phyloP scores from a whole-genome alignment of 176 grass and related monocot genomes.

The Cocos nucifera region DNA sequence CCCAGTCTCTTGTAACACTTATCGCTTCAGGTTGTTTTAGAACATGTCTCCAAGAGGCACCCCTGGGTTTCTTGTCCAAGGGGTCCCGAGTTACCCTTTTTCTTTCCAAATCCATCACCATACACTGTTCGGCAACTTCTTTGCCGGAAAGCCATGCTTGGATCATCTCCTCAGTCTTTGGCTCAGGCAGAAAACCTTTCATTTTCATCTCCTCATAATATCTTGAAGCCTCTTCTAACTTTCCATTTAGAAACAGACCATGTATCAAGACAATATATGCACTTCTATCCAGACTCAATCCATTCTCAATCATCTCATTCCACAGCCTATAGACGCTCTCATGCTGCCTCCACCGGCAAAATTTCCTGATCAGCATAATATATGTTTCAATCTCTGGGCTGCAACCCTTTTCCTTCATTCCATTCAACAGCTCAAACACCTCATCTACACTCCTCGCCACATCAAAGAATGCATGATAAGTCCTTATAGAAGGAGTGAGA shows the following conservation, averaged over 20 bases:
- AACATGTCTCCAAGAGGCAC: not conserved
- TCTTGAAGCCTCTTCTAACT: conserved; percentile 43
- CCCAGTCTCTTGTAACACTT: conserved; percentile 12
- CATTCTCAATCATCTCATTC: conserved; percentile 57
- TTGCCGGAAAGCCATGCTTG: conserved; percentile 49
- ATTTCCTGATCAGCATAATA: conserved; percentile 78
- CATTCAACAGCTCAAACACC: conserved; percentile 52
- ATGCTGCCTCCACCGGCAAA: conserved; percentile 61
- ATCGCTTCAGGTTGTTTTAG: not conserved
- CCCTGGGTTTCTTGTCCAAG: conserved; percentile 14
- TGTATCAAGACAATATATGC: conserved; percentile 72
- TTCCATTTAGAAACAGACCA: conserved; percentile 70
- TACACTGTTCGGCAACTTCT: conserved; percentile 25
- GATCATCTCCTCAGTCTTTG: conserved; percentile 70
- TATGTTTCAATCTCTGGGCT: conserved; percentile 50
- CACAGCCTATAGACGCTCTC: conserved; percentile 62
- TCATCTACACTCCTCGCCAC: conserved; percentile 36
- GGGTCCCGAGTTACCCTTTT: conserved; percentile 19
- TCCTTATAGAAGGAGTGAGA: conserved; percentile 52
- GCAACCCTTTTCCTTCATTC: conserved; percentile 44
- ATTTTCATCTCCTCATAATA: conserved; percentile 75
- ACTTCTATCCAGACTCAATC: conserved; percentile 58
- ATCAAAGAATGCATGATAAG: conserved; percentile 69
- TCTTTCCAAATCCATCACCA: conserved; percentile 6
- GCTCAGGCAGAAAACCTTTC: conserved; percentile 59